These are phyloP conservation scores for Erythrobasidium yunnanense DNA, from an alignment of 768 basidiomycete genomes.

Conservation along the genomic window DNA sequence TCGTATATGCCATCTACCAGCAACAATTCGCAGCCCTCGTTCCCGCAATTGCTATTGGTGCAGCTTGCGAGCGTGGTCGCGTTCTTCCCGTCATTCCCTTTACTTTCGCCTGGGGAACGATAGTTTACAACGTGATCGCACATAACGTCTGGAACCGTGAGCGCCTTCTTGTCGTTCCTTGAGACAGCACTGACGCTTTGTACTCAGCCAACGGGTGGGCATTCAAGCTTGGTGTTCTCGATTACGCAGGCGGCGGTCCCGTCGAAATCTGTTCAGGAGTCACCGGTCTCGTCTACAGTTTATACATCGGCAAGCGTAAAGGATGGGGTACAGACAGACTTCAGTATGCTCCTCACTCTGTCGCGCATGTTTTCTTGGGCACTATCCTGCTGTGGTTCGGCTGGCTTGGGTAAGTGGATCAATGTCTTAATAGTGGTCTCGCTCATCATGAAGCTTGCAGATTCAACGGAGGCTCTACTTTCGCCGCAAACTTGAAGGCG, in stretches of 20 bases:
- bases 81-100: slow-evolving; percentile 80
- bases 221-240: slow-evolving; percentile 45
- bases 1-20: slow-evolving; percentile 54
- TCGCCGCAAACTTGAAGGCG: slow-evolving; percentile 75
- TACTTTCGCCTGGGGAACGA: slow-evolving; percentile 73
- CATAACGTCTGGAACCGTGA: slow-evolving; percentile 22
- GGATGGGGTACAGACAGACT: slow-evolving; percentile 84
- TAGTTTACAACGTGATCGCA: slow-evolving; percentile 83
- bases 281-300: slow-evolving; percentile 72
- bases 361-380: slow-evolving; percentile 82
- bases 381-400: slow-evolving; percentile 74
- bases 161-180: not conserved
- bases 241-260: slow-evolving; percentile 91
- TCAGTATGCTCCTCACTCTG: slow-evolving; percentile 89
- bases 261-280: slow-evolving; percentile 92
- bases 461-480: slow-evolving; percentile 85
- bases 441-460: slow-evolving; percentile 38
- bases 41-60: slow-evolving; percentile 52
- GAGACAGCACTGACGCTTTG: not conserved
- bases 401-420: slow-evolving; percentile 54
- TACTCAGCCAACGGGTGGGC: slow-evolving; percentile 24
- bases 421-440: not conserved
- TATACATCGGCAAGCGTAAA: slow-evolving; percentile 79
- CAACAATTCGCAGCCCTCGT: slow-evolving; percentile 61
- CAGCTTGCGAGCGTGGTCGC: slow-evolving; percentile 76